These are phyloP conservation scores for Fusarium tjaetaba DNA, from an alignment of 2,329 filamentous ascomycete genomes.

Conservation along the genomic window DNA sequence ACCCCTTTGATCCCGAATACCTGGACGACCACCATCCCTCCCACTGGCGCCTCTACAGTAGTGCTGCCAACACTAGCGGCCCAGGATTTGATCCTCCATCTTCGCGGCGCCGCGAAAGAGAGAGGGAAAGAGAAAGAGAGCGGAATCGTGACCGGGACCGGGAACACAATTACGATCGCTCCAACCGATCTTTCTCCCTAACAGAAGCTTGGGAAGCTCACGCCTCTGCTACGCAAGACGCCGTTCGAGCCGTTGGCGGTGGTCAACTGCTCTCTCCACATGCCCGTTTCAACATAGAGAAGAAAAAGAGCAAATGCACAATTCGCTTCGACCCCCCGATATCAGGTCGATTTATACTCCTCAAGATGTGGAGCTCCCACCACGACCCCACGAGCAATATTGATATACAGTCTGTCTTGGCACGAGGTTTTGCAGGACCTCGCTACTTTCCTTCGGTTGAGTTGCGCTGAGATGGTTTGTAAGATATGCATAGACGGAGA, in stretches of 20 bases:
- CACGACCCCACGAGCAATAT: conserved; percentile 76
- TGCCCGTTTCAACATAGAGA: conserved; percentile 85
- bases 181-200: conserved; percentile 39
- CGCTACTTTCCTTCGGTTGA: conserved; percentile 81
- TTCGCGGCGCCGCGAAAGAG: conserved; percentile 27
- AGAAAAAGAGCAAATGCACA: conserved; percentile 84
- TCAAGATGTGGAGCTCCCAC: conserved; percentile 90
- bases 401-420: conserved; percentile 87
- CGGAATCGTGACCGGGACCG: conserved; percentile 7
- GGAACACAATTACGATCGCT: conserved; percentile 28
- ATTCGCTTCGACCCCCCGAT: conserved; percentile 86
- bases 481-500: not conserved
- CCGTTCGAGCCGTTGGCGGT: conserved; percentile 65
- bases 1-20: conserved; percentile 44
- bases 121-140: conserved; percentile 32
- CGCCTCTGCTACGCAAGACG: conserved; percentile 65
- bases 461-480: conserved; percentile 56
- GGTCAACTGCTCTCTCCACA: conserved; percentile 75
- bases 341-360: conserved; percentile 82
- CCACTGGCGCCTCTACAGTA: conserved; percentile 39
- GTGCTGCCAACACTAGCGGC: conserved; percentile 18
- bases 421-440: conserved; percentile 85
- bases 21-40: conserved; percentile 41
- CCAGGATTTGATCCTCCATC: conserved; percentile 24
- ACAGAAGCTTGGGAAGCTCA: conserved; percentile 57